Conservation (phyloP, 2,329 filamentous ascomycete species). For the Fusarium liriodendri region DNA sequence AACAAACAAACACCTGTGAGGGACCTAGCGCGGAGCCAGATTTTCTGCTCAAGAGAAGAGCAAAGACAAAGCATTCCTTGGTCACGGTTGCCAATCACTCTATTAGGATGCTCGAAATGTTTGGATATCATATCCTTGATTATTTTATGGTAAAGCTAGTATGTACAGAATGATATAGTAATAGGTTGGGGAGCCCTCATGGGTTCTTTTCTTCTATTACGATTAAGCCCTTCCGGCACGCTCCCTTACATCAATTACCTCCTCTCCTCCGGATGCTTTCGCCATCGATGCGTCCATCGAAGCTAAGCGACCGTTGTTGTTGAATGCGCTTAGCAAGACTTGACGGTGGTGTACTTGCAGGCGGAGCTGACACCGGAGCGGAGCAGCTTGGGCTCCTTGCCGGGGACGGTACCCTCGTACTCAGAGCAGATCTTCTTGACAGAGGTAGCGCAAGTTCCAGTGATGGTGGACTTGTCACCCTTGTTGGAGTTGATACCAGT, state of each 20-base stretch:
- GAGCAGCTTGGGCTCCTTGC: conserved; percentile 42
- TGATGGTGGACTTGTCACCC: conserved; percentile 33
- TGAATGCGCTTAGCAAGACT: conserved; percentile 30
- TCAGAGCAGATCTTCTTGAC: conserved; percentile 41
- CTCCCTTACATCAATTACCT: background rate
- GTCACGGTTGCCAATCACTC: background rate
- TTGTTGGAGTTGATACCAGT: conserved; percentile 44
- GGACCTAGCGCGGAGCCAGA: no score
- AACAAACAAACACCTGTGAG: no score
- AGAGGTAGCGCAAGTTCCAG: conserved; percentile 31
- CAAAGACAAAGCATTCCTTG: background rate
- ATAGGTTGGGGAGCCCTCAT: background rate
- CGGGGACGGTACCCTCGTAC: conserved; percentile 37
- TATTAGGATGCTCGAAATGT: background rate
- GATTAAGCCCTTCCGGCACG: background rate
- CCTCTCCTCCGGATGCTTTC: background rate
- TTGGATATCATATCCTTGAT: background rate
- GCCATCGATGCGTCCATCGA: background rate
- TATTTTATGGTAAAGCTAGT: background rate
- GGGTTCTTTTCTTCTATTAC: background rate
- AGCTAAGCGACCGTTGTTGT: background rate
- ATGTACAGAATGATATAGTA: background rate
- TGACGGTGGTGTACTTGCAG: conserved; percentile 40
- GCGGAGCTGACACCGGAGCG: conserved; percentile 31
- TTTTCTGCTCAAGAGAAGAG: background rate